Conservation (phyloP, 2,329 filamentous ascomycete genomes). For the Lomentospora prolificans region DNA sequence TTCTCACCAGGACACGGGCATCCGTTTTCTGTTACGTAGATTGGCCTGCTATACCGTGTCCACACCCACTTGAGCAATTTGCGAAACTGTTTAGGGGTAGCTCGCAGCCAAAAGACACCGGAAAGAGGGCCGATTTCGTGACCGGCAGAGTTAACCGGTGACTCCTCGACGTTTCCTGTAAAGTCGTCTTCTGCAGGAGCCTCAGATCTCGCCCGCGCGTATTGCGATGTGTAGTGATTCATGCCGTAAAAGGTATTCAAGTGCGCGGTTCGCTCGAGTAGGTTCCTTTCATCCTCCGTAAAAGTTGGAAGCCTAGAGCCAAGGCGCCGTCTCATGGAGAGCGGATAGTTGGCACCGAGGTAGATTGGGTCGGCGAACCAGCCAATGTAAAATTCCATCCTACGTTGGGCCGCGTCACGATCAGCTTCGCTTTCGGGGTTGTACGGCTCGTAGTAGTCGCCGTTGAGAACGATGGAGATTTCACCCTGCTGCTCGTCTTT, state of each 20-base stretch:
- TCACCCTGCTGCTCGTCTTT: conserved; percentile 10
- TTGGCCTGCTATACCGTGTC: conserved; percentile 13
- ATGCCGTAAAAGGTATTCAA: conserved; percentile 23
- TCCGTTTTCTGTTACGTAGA: conserved; percentile 14
- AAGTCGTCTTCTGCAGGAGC: conserved; percentile 17
- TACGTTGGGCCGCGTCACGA: conserved; percentile 10
- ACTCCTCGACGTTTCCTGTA: conserved; percentile 9
- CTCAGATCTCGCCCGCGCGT: conserved; percentile 14
- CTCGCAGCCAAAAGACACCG: conserved; percentile 5
- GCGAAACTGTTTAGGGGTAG: conserved; percentile 13
- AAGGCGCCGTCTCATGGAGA: conserved; percentile 13
- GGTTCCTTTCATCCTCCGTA: conserved; percentile 10
- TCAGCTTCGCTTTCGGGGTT: conserved; percentile 10
- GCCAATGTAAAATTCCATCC: conserved; percentile 14
- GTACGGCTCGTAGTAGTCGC: conserved; percentile 15
- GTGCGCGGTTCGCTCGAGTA: conserved; percentile 10
- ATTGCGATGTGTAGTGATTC: conserved; percentile 25
- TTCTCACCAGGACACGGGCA: conserved; percentile 19
- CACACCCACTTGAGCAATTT: conserved; percentile 16
- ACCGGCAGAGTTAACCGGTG: neutral
- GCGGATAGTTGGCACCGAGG: conserved; percentile 15
- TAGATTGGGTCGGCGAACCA: conserved; percentile 17
- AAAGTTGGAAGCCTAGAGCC: conserved; percentile 14
- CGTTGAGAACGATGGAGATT: conserved; percentile 15
- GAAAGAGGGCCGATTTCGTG: neutral